These are phyloP conservation scores for Recurvomyces mirabilis DNA, from an alignment of 495 filamentous ascomycete genomes.

Conservation along the genomic window DNA sequence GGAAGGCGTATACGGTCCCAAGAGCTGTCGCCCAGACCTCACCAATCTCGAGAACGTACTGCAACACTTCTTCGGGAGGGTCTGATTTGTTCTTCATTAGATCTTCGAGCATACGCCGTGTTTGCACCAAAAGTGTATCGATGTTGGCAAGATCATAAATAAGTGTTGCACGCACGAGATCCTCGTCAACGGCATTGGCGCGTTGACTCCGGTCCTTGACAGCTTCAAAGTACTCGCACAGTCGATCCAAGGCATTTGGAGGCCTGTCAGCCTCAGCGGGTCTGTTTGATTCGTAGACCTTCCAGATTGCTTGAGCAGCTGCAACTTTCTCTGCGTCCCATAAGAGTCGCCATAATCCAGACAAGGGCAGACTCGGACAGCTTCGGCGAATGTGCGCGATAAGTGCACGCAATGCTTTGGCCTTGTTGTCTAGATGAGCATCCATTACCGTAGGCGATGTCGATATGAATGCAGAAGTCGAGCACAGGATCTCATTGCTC, in stretches of 20 bases:
- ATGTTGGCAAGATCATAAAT: slow-evolving; percentile 34
- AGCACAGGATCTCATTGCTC: slow-evolving; percentile 71
- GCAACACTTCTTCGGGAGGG: slow-evolving; percentile 12
- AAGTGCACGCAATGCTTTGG: slow-evolving; percentile 59
- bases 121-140: slow-evolving; percentile 65
- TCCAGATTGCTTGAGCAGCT: slow-evolving; percentile 75
- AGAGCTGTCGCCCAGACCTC: slow-evolving; percentile 64
- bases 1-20: slow-evolving; percentile 62
- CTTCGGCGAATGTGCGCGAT: slow-evolving; percentile 50
- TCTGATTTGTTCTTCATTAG: slow-evolving; percentile 43
- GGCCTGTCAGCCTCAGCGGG: slow-evolving; percentile 46
- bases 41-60: slow-evolving; percentile 48
- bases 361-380: slow-evolving; percentile 45
- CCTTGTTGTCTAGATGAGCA: slow-evolving; percentile 60
- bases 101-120: slow-evolving; percentile 57
- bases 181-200: background rate
- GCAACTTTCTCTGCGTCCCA: slow-evolving; percentile 83
- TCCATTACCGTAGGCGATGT: slow-evolving; percentile 63
- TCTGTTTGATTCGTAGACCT: slow-evolving; percentile 47
- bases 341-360: slow-evolving; percentile 68
- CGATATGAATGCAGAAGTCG: slow-evolving; percentile 59
- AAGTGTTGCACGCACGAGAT: background rate
- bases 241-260: too few species aligned
- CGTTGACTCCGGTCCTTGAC: background rate
- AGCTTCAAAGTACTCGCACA: too few species aligned